Evolutionary conservation across 2,329 filamentous ascomycete species (phyloP).

Genomic region (Cytospora chrysosperma): DNA sequence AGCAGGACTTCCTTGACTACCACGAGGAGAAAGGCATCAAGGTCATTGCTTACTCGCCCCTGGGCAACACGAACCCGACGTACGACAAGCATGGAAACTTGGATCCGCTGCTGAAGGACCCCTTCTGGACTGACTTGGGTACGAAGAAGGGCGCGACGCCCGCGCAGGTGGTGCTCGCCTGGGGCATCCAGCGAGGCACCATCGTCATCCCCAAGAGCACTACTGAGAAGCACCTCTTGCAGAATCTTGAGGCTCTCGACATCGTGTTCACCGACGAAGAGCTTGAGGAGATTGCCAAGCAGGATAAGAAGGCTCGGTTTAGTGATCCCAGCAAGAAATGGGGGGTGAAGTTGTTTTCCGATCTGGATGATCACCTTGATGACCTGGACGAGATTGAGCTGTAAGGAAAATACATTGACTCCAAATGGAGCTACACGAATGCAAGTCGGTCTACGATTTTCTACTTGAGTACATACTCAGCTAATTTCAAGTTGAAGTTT

Average conservation of each 20-base stretch:
- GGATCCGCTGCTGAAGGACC: conserved; percentile 40
- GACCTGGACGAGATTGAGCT: conserved; percentile 23
- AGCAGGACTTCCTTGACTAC: conserved; percentile 47
- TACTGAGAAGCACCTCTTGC: conserved; percentile 40
- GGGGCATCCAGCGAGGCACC: conserved; percentile 47
- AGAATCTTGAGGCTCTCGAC: conserved; percentile 51
- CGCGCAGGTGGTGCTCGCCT: conserved; percentile 46
- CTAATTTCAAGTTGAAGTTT: too few species aligned
- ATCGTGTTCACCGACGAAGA: conserved; percentile 41
- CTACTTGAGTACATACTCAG: too few species aligned
- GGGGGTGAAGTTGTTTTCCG: conserved; percentile 41
- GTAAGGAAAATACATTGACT: too few species aligned
- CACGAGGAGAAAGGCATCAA: conserved; percentile 43
- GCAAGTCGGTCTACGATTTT: too few species aligned
- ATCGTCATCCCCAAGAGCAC: conserved; percentile 52
- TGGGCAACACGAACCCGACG: conserved; percentile 52
- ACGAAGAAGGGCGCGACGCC: conserved; percentile 40
- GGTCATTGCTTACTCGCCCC: conserved; percentile 47
- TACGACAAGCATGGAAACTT: conserved; percentile 37
- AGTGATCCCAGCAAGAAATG: conserved; percentile 40
- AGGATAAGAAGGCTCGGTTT: conserved; percentile 34
- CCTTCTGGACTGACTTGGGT: conserved; percentile 40
- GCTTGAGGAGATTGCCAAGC: conserved; percentile 32
- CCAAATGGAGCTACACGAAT: too few species aligned
- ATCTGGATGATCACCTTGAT: conserved; percentile 38